Evolutionary conservation across 1,284 basidiomycete genomes (phyloP), one percentile per base, ranked within the genome.

Genomic region (Ustilago loliicola): DNA sequence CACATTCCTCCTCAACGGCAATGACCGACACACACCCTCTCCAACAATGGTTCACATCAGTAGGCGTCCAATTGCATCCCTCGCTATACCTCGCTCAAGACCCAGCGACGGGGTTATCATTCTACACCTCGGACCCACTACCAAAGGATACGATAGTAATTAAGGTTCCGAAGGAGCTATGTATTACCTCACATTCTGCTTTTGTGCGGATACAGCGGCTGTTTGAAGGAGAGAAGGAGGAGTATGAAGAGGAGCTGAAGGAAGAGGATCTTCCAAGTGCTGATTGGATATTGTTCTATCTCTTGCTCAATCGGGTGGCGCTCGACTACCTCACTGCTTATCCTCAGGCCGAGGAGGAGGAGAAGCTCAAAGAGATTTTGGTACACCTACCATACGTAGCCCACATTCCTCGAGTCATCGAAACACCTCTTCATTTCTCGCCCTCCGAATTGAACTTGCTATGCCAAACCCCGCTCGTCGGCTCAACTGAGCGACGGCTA

Each of bases 351-450:
- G n/a, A 54, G 27, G 30, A 29, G 6, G 56, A 56, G 17, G 30
- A 29, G 1, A 15, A 21, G 25, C 1, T 59, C 25, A 34, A 7
- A 5, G 5, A 17, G 9, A 38, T 65, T 6, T 57, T 77, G 0
- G 15, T 11, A 7, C 83, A 81, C 38, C 38, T 58, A 3, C 54
- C 76, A 0, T 85, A 85, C 53, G 71, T 84, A 3, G 29, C 30
- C 2, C 34, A 76, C 8, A 57, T 85, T 1, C 83, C 83, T 0
- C 25, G 29, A 8, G 11, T 1, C 3, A 71, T 82, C 54, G 55
- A 54, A 5, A 84, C 80, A 0, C 77, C 81, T 5, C 25, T 84
- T 2, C 64, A 76, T 19, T 85, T 66, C 38, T 63, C 54, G 0
- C 19, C 45, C 0, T 38, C 71, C 1, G 83, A 85, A 51, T 36